A percentile compares a stretch with the other conserved stretches of the same genome.
These are phyloP conservation scores for Glonium stellatum DNA, from an alignment of 495 filamentous ascomycete species.

Conservation along the genomic window DNA sequence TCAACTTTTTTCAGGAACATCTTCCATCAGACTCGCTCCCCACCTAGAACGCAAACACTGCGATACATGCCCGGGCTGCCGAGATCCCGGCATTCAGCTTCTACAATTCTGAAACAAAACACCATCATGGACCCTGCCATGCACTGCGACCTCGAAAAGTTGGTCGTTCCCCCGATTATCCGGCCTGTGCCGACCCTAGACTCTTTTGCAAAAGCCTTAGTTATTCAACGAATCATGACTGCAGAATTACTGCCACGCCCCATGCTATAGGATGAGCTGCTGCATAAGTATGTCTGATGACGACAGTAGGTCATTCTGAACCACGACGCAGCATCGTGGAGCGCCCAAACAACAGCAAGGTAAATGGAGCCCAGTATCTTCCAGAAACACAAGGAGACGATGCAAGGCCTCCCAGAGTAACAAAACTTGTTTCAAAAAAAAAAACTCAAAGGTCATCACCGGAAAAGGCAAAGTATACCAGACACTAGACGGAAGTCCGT, in stretches of 20 bases:
- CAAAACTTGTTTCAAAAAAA: not conserved
- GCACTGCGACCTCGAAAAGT: not conserved
- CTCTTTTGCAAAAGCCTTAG: not conserved
- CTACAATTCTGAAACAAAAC: not conserved
- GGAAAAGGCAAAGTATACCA: too few species aligned
- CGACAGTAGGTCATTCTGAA: not conserved
- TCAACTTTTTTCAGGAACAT: not conserved
- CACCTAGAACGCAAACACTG: not conserved
- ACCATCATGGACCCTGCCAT: not conserved
- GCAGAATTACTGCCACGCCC: not conserved
- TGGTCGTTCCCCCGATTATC: not conserved
- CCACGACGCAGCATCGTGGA: not conserved
- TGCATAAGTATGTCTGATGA: constrained; percentile 1
- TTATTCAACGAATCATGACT: not conserved
- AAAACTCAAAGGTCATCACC: too few species aligned
- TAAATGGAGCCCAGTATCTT: not conserved
- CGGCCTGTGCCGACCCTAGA: constrained; percentile 2
- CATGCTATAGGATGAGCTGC: not conserved
- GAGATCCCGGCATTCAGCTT: not conserved
- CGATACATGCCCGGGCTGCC: not conserved
- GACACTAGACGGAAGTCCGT: too few species aligned
- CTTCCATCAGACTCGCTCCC: not conserved
- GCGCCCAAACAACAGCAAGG: not conserved
- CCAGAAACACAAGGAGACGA: not conserved
- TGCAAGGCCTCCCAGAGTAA: not conserved